Percentiles rank a stretch among this genome's conserved stretches.
Evolutionary conservation across 108 stramenopile species (phyloP).

Genomic region (Nitzschia sp.): DNA sequence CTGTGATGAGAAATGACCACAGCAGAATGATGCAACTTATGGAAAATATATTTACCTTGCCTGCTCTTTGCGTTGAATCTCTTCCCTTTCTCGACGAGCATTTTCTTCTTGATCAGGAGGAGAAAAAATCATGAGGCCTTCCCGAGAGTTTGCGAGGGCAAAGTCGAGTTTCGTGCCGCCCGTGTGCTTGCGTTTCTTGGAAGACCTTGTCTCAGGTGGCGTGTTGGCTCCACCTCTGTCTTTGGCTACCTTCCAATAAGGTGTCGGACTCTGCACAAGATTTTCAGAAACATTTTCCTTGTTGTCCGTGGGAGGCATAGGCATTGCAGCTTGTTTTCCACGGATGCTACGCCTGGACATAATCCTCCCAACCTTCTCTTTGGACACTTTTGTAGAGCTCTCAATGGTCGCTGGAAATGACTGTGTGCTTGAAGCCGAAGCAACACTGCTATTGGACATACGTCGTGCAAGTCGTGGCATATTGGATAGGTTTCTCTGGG

Average conservation of each 20-base stretch:
- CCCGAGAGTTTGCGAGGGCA: slow-evolving; percentile 6
- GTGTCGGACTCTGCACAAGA: slow-evolving; percentile 45
- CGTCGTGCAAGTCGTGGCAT: slow-evolving; percentile 12
- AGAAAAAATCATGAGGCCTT: slow-evolving; percentile 34
- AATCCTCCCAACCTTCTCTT: slow-evolving; percentile 6
- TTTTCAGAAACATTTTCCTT: slow-evolving; percentile 12
- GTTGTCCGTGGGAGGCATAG: background rate
- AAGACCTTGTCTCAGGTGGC: slow-evolving; percentile 52
- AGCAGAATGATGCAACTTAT: background rate
- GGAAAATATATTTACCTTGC: slow-evolving; percentile 28
- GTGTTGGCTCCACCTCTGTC: slow-evolving; percentile 46
- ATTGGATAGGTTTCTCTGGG: background rate
- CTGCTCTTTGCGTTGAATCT: slow-evolving; percentile 23
- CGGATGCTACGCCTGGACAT: slow-evolving; percentile 2
- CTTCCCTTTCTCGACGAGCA: slow-evolving; percentile 31
- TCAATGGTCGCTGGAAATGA: slow-evolving; percentile 18
- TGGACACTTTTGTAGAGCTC: slow-evolving; percentile 9
- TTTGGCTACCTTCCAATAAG: slow-evolving; percentile 65
- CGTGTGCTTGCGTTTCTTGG: slow-evolving; percentile 26
- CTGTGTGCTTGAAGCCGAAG: background rate
- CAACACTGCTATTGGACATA: slow-evolving; percentile 19
- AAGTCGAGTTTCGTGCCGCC: slow-evolving; percentile 18
- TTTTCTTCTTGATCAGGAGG: slow-evolving; percentile 48
- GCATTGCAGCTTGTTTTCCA: background rate
- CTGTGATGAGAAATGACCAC: background rate